These are phyloP conservation scores for Chaetomium tenue DNA, from an alignment of 495 filamentous ascomycete species.

Conservation along the genomic window DNA sequence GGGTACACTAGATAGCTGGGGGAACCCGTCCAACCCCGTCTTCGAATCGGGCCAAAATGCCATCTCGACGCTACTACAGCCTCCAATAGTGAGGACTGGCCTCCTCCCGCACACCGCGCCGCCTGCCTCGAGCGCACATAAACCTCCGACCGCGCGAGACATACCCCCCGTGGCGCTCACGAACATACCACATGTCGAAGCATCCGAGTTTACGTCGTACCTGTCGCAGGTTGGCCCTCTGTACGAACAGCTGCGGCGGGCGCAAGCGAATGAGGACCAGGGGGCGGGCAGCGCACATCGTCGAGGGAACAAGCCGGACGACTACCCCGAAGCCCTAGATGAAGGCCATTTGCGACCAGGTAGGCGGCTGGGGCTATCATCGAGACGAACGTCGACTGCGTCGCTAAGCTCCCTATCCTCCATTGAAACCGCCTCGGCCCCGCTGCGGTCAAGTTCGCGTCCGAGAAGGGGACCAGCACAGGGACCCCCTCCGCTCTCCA, in stretches of 20 bases:
- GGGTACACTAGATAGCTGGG: constrained; percentile 64
- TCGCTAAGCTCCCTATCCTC: constrained; percentile 50
- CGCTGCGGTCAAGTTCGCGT: constrained; percentile 54
- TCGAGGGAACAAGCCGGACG: constrained; percentile 49
- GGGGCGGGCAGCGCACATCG: constrained; percentile 46
- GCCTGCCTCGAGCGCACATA: constrained; percentile 65
- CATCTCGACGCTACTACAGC: constrained; percentile 89
- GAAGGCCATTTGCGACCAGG: constrained; percentile 46
- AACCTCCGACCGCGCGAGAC: constrained; percentile 82
- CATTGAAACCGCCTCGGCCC: constrained; percentile 45
- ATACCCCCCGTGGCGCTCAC: constrained; percentile 93
- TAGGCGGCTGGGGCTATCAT: constrained; percentile 41
- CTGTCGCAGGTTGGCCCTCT: constrained; percentile 75
- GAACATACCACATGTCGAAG: constrained; percentile 80
- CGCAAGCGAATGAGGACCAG: constrained; percentile 66
- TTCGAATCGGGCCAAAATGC: constrained; percentile 82
- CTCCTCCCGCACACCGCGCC: constrained; percentile 70
- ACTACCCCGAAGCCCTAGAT: constrained; percentile 48
- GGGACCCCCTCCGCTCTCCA: constrained; percentile 80
- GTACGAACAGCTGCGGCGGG: constrained; percentile 77
- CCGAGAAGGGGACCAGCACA: constrained; percentile 53
- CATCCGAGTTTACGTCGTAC: constrained; percentile 77
- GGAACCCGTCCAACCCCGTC: constrained; percentile 58
- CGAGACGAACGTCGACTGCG: constrained; percentile 49
- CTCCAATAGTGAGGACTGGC: constrained; percentile 85